Conservation (phyloP, 768 basidiomycete species). For the Leccinum longicurvipes region DNA sequence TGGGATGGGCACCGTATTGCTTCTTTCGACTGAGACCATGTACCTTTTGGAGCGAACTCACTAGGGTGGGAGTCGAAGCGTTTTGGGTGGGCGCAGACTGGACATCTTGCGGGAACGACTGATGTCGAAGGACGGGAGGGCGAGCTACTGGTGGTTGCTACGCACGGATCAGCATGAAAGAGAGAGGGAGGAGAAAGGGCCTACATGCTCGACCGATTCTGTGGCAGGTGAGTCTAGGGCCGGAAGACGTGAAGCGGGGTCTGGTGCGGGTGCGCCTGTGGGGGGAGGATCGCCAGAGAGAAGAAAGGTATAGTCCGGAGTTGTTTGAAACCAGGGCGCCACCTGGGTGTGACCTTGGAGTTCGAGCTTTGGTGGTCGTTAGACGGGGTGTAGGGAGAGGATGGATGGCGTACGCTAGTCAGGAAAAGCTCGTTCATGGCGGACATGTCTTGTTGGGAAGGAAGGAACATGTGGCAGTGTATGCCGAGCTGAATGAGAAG, state of each 20-base stretch:
- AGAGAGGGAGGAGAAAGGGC: not conserved
- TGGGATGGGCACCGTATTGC: slow-evolving; percentile 51
- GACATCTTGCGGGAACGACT: slow-evolving; percentile 28
- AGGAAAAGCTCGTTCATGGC: slow-evolving; percentile 47
- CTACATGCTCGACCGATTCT: slow-evolving; percentile 15
- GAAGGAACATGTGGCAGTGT: slow-evolving; percentile 56
- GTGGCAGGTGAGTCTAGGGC: slow-evolving; percentile 11
- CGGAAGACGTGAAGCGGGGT: not conserved
- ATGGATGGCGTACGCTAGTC: slow-evolving; percentile 37
- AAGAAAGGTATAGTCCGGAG: slow-evolving; percentile 38
- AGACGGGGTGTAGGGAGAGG: not conserved
- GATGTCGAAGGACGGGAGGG: slow-evolving; percentile 25
- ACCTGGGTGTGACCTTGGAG: slow-evolving; percentile 23
- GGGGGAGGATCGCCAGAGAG: slow-evolving; percentile 38
- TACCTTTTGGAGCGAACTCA: slow-evolving; percentile 60
- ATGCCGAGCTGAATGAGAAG: slow-evolving; percentile 43
- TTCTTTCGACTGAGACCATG: slow-evolving; percentile 73
- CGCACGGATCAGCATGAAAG: slow-evolving; percentile 9
- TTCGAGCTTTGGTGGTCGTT: slow-evolving; percentile 19
- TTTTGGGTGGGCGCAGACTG: slow-evolving; percentile 23
- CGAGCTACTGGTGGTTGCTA: slow-evolving; percentile 8
- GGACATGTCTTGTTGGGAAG: slow-evolving; percentile 43
- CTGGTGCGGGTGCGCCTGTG: slow-evolving; percentile 1
- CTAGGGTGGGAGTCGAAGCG: slow-evolving; percentile 46
- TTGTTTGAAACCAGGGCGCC: slow-evolving; percentile 41